Evolutionary conservation across 2,329 filamentous ascomycete species (phyloP), one percentile per base, ranked within the genome.

Genomic region (Lecanicillium sp.): DNA sequence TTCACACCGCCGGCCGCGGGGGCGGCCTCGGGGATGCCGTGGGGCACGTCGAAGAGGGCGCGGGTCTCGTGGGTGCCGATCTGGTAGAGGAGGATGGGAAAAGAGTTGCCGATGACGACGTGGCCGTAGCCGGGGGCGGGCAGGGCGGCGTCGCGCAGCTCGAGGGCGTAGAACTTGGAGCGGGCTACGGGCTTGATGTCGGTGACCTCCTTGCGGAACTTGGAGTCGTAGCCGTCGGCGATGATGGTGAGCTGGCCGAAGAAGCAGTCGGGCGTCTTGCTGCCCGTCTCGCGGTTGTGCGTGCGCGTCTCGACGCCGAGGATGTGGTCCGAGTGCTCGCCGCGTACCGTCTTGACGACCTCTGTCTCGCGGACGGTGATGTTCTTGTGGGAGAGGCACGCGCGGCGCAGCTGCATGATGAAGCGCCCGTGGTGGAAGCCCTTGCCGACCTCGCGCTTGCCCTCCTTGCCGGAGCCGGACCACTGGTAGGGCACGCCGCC

Each of bases 401-500:
- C 84, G 57, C 77, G 76, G 51, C 93, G 81, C 55, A 98, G 71
- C 62, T 87, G 83, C 67, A 77, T 81, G 59, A 98, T 89, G 68
- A 98, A 96, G 57, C 89, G 81, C 39, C 93, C 93, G 69, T 98
- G 93, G 71, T 98, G 93, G 65, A 98, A 98, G 39, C 79, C 79
- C 53, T 86, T 75, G 32, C 93, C 93, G 2, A 86, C 83, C 53
- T 74, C 68, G 55, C 71, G 73, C 59, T 65, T 67, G 54, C 59
- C 60, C 36, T 58, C 60, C 55, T 61, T 65, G 42, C 60, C 60
- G 20, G 62, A 54, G 20, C 66, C 66, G 39, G 56, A 52, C 66
- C 66, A 68, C 35, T 59, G 56, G 52, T 63, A 57, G 37, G 61
- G 56, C 30, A 74, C 66, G 30, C 66, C 57, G 32, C 74, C 74